These are phyloP conservation scores for Pseudogymnoascus pannorum DNA, from an alignment of 2,329 filamentous ascomycete genomes.

Conservation along the genomic window DNA sequence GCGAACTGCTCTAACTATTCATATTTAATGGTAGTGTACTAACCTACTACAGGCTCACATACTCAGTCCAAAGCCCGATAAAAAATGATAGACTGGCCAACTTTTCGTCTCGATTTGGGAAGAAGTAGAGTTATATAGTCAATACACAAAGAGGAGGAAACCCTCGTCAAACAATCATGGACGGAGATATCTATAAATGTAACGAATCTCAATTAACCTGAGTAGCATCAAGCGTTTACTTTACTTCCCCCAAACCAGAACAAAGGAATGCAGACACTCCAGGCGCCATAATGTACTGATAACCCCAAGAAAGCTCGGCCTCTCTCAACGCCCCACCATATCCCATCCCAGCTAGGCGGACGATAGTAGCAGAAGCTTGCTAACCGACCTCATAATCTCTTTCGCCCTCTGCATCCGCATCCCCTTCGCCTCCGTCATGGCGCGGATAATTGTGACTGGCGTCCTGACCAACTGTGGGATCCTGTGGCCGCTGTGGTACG, in stretches of 20 bases:
- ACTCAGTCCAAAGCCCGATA: conserved; percentile 50
- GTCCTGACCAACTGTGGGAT: conserved; percentile 31
- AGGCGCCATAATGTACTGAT: conserved; percentile 5
- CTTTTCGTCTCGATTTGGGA: conserved; percentile 69
- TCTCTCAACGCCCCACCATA: conserved; percentile 5
- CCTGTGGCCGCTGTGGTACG: conserved; percentile 31
- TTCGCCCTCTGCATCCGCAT: conserved; percentile 39
- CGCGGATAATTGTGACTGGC: conserved; percentile 31
- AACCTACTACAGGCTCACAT: conserved; percentile 48
- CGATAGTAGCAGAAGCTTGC: conserved; percentile 58
- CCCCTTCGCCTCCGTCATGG: conserved; percentile 35
- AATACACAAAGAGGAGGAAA: neutral
- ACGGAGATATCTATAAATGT: neutral
- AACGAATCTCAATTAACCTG: neutral
- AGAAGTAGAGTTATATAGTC: conserved; percentile 36
- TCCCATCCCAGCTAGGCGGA: neutral
- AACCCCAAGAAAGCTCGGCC: neutral
- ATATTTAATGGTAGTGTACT: neutral
- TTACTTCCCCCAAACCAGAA: neutral
- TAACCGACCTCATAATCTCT: conserved; percentile 35
- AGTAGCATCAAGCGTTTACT: conserved; percentile 2
- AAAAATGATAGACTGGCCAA: conserved; percentile 60
- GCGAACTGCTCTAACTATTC: conserved; percentile 18
- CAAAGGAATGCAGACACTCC: conserved; percentile 1
- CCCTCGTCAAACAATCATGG: neutral